Evolutionary conservation across 495 filamentous ascomycete species (phyloP).

Genomic region (Choiromyces venosus): DNA sequence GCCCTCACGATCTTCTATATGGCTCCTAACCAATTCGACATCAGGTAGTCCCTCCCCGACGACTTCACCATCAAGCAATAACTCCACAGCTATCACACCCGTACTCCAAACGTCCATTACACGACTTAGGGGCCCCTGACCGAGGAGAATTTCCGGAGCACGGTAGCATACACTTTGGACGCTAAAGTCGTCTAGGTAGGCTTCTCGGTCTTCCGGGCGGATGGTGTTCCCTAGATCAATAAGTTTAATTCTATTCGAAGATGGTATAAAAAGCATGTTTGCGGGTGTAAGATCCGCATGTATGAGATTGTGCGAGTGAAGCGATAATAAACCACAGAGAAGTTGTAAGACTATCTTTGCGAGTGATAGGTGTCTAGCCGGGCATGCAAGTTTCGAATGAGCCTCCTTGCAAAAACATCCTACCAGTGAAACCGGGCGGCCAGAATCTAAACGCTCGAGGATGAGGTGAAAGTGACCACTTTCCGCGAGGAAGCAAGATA

Average conservation of each 20-base stretch:
- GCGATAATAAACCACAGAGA: conserved; percentile 24
- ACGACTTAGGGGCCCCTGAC: conserved; percentile 28
- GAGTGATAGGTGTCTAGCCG: conserved; percentile 28
- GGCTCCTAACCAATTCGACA: conserved; percentile 28
- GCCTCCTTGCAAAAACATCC: conserved; percentile 16
- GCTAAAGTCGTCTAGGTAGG: conserved; percentile 32
- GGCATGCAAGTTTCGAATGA: conserved; percentile 30
- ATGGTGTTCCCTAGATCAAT: conserved; percentile 41
- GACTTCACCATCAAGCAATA: conserved; percentile 30
- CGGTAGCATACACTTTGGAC: conserved; percentile 39
- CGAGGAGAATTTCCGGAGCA: conserved; percentile 39
- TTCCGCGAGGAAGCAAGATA: conserved; percentile 28
- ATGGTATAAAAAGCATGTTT: conserved; percentile 37
- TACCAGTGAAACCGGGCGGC: conserved; percentile 25
- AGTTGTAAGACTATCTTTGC: conserved; percentile 38
- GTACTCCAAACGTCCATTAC: conserved; percentile 40
- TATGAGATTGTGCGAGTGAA: conserved; percentile 35
- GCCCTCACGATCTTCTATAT: conserved; percentile 23
- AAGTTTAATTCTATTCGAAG: conserved; percentile 34
- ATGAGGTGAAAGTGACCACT: conserved; percentile 33
- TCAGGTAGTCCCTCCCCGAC: conserved; percentile 24
- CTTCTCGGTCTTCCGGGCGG: conserved; percentile 20
- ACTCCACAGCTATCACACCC: conserved; percentile 38
- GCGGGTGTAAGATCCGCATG: conserved; percentile 40
- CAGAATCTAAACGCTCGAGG: conserved; percentile 32